These are phyloP conservation scores for Perkinsus chesapeaki DNA, from an alignment of 169 alveolate species.

Conservation along the genomic window DNA sequence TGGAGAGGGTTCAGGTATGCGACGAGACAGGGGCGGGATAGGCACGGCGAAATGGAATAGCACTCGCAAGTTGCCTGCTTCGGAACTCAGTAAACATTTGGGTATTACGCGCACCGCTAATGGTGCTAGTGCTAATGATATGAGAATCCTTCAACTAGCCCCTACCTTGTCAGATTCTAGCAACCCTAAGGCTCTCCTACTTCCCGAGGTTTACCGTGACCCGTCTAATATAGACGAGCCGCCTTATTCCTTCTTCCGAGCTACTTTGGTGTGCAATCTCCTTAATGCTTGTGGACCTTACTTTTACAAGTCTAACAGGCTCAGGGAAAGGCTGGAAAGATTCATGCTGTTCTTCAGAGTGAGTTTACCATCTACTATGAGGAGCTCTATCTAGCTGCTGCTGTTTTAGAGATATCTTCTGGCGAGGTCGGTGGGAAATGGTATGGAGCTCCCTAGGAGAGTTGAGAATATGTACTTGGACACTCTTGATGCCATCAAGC, in stretches of 20 bases:
- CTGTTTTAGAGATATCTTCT: neutral
- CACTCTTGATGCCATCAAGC: neutral
- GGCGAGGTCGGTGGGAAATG: neutral
- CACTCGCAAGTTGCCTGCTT: too few species aligned
- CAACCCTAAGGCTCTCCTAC: neutral
- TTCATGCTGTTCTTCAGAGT: neutral
- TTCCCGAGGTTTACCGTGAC: neutral
- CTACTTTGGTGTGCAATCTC: neutral
- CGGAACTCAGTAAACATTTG: too few species aligned
- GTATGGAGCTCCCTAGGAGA: neutral
- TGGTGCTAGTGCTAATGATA: neutral
- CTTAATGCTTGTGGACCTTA: neutral
- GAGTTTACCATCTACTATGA: too few species aligned
- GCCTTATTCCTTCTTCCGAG: neutral
- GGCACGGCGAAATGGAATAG: too few species aligned
- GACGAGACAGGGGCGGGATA: too few species aligned
- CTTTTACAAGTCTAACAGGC: neutral
- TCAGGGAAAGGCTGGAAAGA: neutral
- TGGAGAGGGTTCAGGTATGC: neutral
- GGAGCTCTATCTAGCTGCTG: too few species aligned
- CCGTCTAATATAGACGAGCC: neutral
- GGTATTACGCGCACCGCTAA: neutral
- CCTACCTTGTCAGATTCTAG: neutral
- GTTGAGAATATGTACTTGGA: neutral
- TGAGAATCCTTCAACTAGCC: too few species aligned